Evolutionary conservation across 148 eudicot species (phyloP), one percentile per base, ranked within the genome.

Genomic region (Camellia granthamiana): DNA sequence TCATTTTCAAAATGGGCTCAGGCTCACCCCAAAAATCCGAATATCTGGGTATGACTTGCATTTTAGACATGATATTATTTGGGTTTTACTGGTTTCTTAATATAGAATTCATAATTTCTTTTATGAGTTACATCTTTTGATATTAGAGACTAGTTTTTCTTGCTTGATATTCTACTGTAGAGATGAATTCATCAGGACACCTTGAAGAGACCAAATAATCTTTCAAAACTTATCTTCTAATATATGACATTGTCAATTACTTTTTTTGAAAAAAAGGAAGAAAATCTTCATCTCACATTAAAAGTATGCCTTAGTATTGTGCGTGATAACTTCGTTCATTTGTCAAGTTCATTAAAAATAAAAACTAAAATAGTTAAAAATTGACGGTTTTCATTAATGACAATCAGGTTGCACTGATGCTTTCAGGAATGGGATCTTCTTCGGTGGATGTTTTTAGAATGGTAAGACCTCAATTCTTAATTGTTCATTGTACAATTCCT

Each of bases 381-480:
- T 76, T 76, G 5, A 43, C 10, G 14, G 44, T 72, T 67, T 75
- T 76, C 75, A 55, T n/a, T 64, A 54, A 74, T 84, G 78, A 72
- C 70, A 73, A 79, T 59, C 86, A 96, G 99, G 99, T 96, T 23
- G 99, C 92, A 2, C 64, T 96, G 82, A 96, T 96, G 98, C 94
- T 96, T 14, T 85, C 97, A 10, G 99, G 99, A 84, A 96, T 96
- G 99, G 98, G 99, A 78, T 23, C 30, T 23, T 73, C 89, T 66
- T 81, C 92, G 4, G 77, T 88, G 64, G 99, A 96, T 88, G 98
- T 96, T 66, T 96, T 96, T 64, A 90, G 97, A 83, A 92, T 87
- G 97, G 99, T 96, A 93, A 81, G 78, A 75, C 73, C 9, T 78
- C 47, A 11, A 75, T 59, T 47, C 6, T 7, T 72, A 44, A 23